Percentiles rank a stretch among this genome's conserved stretches.
These are phyloP conservation scores for Sphenostylis stenocarpa DNA, from an alignment of 306 rosid species.

Conservation along the genomic window DNA sequence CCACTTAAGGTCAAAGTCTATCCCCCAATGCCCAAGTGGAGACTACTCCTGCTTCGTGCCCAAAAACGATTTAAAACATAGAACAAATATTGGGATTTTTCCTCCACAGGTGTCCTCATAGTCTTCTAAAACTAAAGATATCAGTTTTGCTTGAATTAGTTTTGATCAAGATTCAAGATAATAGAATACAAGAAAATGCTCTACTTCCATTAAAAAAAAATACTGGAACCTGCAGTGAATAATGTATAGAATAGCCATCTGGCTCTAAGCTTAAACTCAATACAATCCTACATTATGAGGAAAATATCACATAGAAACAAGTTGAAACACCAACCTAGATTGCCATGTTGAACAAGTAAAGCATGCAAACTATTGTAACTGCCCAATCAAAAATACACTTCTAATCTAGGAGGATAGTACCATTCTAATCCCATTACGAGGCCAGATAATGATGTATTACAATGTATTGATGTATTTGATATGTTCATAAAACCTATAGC, in stretches of 20 bases:
- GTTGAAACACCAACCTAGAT: neutral
- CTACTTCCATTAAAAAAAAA: neutral
- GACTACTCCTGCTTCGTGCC: neutral
- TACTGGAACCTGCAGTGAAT: slow-evolving; percentile 1
- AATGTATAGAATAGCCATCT: neutral
- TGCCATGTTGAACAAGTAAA: neutral
- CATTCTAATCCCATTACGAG: neutral
- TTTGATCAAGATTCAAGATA: neutral
- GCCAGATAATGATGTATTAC: too few relatives aligned
- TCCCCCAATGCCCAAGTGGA: neutral
- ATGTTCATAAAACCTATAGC: too few relatives aligned
- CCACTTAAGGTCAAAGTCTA: neutral
- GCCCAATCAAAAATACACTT: slow-evolving; percentile 13
- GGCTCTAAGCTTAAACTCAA: neutral
- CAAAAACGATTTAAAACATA: neutral
- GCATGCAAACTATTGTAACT: slow-evolving; percentile 9
- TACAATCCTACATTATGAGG: neutral
- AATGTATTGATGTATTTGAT: too few relatives aligned
- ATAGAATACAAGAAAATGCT: slow-evolving; percentile 5
- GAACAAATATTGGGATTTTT: slow-evolving; percentile 1
- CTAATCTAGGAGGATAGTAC: neutral
- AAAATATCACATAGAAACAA: neutral
- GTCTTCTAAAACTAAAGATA: neutral
- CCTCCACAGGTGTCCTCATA: neutral
- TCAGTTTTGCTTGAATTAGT: slow-evolving; percentile 5